Conservation (phyloP, 352 stramenopile species). For the Blastocystis sp. region DNA sequence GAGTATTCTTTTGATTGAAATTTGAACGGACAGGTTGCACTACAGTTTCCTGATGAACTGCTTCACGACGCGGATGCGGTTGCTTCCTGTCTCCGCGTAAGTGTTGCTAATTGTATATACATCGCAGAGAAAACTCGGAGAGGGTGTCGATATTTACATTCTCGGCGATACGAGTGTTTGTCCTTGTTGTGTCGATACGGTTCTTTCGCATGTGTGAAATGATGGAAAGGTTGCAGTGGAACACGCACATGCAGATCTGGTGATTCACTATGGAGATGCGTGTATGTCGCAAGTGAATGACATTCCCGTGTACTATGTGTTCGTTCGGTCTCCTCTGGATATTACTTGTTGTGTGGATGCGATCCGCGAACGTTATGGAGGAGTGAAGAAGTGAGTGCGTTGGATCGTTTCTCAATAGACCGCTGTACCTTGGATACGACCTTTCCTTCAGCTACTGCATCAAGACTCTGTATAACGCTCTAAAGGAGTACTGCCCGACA, state of each 20-base stretch:
- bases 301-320: neutral
- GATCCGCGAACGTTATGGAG: neutral
- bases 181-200: slow-evolving; percentile 14
- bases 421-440: slow-evolving; percentile 1
- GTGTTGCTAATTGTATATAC: neutral
- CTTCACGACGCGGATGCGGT: neutral
- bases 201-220: neutral
- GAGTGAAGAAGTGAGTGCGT: neutral
- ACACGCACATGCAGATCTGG: slow-evolving; percentile 4
- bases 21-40: neutral
- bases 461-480: neutral
- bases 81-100: neutral
- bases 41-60: neutral
- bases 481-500: neutral
- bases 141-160: neutral
- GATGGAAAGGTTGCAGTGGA: neutral
- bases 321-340: neutral
- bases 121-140: neutral
- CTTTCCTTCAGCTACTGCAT: neutral
- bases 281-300: neutral
- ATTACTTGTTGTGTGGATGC: neutral
- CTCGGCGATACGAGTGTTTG: slow-evolving; percentile 6
- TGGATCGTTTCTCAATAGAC: neutral
- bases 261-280: slow-evolving; percentile 10
- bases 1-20: neutral